Evolutionary conservation across 805 yeast genomes (phyloP), one percentile per base, ranked within the genome.

Genomic region (Wickerhamiella brachini): DNA sequence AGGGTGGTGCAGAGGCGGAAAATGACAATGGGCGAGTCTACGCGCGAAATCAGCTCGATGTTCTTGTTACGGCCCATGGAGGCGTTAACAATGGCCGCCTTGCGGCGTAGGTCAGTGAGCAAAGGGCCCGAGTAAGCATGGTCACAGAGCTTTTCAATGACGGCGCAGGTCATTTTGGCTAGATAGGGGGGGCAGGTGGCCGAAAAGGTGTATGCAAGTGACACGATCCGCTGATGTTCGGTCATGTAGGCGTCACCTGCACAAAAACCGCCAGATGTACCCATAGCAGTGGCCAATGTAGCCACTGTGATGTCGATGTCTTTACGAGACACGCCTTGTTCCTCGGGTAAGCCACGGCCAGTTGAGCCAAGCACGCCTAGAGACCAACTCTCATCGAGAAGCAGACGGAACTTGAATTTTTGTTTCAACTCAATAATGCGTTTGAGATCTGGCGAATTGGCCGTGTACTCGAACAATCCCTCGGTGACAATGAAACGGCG

Each of bases 131-230:
- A 49, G 42, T 52, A 50, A 37, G 45, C 39, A 7, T 58, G 56
- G n/a, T 74, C 71, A 12, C 65, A 63, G n/a, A 62, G 51, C 38
- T 49, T 31, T 42, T 56, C 52, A 22, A 60, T 51, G 20, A 60
- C 57, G 9, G 45, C 54, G 7, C 61, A 42, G 13, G 69, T 56
- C 48, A 54, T 55, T 15, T 56, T 57, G 6, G 95, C 95, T 44
- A 87, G 77, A 67, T 84, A 90, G 22, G 97, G 94, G 12, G 98
- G 97, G 64, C 90, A 76, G 1, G 96, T 78, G 7, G 98, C 98
- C 61, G 95, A 84, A 65, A 86, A 93, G 54, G 93, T 93, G 64
- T 87, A 93, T 2, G 95, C 96, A 57, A 75, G 74, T 13, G 95
- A 85, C 22, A 87, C 83, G 60, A 93, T 83, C 65, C 95, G 80